Percentiles rank a stretch among this genome's conserved stretches.
These are phyloP conservation scores for Bombardia bombarda DNA, from an alignment of 495 filamentous ascomycete genomes.

Conservation along the genomic window DNA sequence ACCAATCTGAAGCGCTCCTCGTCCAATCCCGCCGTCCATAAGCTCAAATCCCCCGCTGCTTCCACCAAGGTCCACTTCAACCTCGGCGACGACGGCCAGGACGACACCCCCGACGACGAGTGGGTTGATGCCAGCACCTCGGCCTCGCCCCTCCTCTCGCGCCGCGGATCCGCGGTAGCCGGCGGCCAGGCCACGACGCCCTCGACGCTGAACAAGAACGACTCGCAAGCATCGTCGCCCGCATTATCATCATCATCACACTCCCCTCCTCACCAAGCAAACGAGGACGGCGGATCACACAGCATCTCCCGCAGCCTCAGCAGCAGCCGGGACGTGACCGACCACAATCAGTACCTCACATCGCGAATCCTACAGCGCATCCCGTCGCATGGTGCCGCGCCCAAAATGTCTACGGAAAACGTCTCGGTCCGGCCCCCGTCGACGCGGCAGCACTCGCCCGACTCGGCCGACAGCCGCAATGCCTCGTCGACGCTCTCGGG, in stretches of 20 bases:
- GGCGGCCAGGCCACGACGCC: conserved; percentile 19
- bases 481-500: conserved; percentile 15
- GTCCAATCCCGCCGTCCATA: conserved; percentile 32
- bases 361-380: conserved; percentile 50
- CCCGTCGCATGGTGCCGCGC: conserved; percentile 47
- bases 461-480: conserved; percentile 8
- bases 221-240: background rate
- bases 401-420: conserved; percentile 51
- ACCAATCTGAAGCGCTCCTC: conserved; percentile 36
- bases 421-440: conserved; percentile 36
- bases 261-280: conserved; percentile 1
- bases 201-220: conserved; percentile 12
- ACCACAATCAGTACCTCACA: conserved; percentile 43
- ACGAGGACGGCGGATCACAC: conserved; percentile 3
- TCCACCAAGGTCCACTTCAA: conserved; percentile 43
- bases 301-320: conserved; percentile 9
- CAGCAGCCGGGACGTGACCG: conserved; percentile 19
- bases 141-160: conserved; percentile 45
- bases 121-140: conserved; percentile 51
- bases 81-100: conserved; percentile 34
- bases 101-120: conserved; percentile 37
- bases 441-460: conserved; percentile 32
- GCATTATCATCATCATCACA: background rate
- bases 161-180: conserved; percentile 37
- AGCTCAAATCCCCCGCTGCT: conserved; percentile 19